Conservation (phyloP, 2,329 filamentous ascomycete species). For the Diaporthe sp. region DNA sequence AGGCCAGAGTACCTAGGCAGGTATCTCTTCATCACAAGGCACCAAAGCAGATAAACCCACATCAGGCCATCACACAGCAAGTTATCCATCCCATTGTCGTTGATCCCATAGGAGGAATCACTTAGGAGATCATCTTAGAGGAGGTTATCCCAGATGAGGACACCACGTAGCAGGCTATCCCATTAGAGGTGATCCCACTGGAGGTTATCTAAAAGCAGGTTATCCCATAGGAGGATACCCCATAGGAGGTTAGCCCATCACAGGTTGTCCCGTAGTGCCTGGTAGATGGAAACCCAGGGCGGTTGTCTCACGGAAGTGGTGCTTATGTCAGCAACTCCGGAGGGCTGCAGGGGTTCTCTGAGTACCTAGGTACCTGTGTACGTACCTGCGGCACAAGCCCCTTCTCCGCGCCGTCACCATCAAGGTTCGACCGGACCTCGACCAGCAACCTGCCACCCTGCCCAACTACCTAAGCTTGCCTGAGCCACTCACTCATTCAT, state of each 20-base stretch:
- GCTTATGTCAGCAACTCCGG: slow-evolving; percentile 1
- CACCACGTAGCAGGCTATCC: neutral
- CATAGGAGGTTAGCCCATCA: no score
- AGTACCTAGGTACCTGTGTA: neutral
- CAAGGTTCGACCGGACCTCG: neutral
- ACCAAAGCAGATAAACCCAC: no score
- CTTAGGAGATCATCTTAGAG: neutral
- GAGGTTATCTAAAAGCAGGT: no score
- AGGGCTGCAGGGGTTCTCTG: no score
- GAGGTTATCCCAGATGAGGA: neutral
- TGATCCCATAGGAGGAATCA: neutral
- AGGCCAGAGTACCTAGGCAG: neutral
- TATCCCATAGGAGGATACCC: no score
- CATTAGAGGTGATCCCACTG: no score
- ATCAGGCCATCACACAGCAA: no score
- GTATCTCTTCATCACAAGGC: no score
- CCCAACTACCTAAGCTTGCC: neutral
- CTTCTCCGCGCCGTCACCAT: neutral
- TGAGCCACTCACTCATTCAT: neutral
- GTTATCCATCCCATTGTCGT: no score
- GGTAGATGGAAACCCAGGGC: no score
- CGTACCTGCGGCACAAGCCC: neutral
- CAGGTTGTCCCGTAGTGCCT: no score
- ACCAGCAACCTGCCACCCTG: neutral
- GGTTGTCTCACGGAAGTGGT: neutral